Evolutionary conservation across 2,329 filamentous ascomycete species (phyloP), one percentile per base, ranked within the genome.

Genomic region (Sphaerulina vaccinii): DNA sequence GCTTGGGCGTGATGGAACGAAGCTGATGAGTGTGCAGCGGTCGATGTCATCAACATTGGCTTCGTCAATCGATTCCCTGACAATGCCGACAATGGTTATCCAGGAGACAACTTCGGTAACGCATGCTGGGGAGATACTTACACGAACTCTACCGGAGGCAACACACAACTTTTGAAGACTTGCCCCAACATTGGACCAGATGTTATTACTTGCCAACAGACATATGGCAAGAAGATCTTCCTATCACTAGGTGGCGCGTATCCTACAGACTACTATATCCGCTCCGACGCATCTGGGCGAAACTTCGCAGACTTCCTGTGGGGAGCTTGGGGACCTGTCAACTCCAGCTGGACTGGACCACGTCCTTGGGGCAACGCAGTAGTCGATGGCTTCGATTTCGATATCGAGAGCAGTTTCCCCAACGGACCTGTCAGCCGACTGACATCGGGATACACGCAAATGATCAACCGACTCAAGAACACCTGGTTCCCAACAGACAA

Each of bases 51-150:
- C 64, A 78, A 76, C 53, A 66, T 83, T 49, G 78, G 70, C 3
- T 83, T 83, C 59, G 70, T 83, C 49, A 80, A 79, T 57, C 58
- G 68, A 37, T 82, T 82, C 58, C 79, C 80, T 1, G 70, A 75
- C 45, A 69, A 73, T 39, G 51, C 45, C 16, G 55, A 63, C 16
- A 71, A 70, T 33, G 75, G 73, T 32, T 79, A 73, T 58, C 79
- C 80, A 3, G 73, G 71, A 13, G 75, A 72, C 9, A 81, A 83
- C 68, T 82, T 82, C 62, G 80, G 54, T 16, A 56, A 54, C 27
- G 55, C 55, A n/a, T 57, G 52, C 38, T 52, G 29, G 13, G 53
- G 46, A 27, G 47, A 49, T 18, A 43, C 53, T 42, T 53, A 54
- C 18, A 37, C 43, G 47, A 39, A 58, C 52, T 13, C 61, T 46